Evolutionary conservation across 129 eudicot genomes (phyloP), one percentile per base, ranked within the genome.

Genomic region (Lactuca sativa): DNA sequence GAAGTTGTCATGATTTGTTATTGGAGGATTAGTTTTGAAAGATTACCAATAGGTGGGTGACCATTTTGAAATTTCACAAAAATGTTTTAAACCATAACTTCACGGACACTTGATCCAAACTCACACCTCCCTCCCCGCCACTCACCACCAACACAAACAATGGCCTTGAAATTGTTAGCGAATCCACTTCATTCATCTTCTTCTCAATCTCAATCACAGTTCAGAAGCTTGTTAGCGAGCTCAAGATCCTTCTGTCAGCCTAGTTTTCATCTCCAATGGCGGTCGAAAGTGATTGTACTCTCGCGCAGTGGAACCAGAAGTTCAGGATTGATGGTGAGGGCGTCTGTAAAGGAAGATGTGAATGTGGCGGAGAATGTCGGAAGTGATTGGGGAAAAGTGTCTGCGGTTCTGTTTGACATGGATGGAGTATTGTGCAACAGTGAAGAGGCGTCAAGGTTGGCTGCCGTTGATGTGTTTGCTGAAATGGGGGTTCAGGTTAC

Each of bases 381-480:
- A 6, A 62, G 41, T 3, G 82, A 80, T 56, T 95, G 97, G 99
- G 95, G 91, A 9, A 90, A 90, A 70, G 97, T 95, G 14, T 85
- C 95, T 12, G 99, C 99, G 47, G 99, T 95, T 83, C 61, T 95
- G 77, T 95, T 95, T 32, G 99, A 95, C 53, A 95, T 95, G 99
- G 99, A 95, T 68, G 99, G 99, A 64, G 99, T 95, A 69, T 84
- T 95, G 43, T 95, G 99, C 69, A 86, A 95, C 78, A 95, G 99
- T 72, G 99, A 95, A 71, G 95, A 84, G 78, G 63, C 83, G 1
- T 95, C 99, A 4, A 72, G 99, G 54, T 59, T 74, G 66, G 96
- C 99, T 34, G 99, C 80, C 4, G 99, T 95, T 49, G 97, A 95
- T 57, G 65, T 95, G 63, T 95, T 95, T 73, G 89, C 82, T 33